Evolutionary conservation across 192 early-diverging fungal genomes (phyloP).

Genomic region (Coemansia sp.): DNA sequence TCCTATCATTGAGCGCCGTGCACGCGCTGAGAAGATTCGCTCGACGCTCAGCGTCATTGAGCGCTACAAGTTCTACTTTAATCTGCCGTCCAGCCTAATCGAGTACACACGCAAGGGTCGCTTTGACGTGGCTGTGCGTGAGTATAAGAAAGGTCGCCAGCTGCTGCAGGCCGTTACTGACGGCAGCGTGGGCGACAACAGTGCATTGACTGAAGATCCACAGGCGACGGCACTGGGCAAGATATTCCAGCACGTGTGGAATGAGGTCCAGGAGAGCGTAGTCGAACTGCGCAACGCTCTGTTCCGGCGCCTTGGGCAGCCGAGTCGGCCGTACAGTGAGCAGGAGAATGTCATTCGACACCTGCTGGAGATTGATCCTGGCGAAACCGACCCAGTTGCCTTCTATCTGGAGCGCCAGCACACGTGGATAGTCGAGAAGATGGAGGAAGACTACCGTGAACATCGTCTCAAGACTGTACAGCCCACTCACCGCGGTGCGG

Average conservation of each 20-base stretch:
- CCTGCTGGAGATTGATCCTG: slow-evolving; percentile 56
- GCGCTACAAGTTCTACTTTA: slow-evolving; percentile 96
- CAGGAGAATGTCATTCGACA: slow-evolving; percentile 87
- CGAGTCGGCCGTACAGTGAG: slow-evolving; percentile 75
- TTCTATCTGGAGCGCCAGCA: slow-evolving; percentile 87
- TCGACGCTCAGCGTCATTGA: slow-evolving; percentile 88
- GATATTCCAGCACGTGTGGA: slow-evolving; percentile 96
- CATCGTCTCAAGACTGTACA: slow-evolving; percentile 52
- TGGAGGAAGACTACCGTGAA: slow-evolving; percentile 65
- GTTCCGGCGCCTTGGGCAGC: slow-evolving; percentile 71
- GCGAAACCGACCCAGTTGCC: slow-evolving; percentile 83
- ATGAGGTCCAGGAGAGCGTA: slow-evolving; percentile 83
- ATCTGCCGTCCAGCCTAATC: slow-evolving; percentile 82
- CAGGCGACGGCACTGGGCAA: slow-evolving; percentile 52
- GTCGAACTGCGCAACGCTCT: slow-evolving; percentile 68
- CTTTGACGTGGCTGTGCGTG: slow-evolving; percentile 86
- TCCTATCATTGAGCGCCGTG: slow-evolving; percentile 80
- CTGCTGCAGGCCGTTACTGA: slow-evolving; percentile 63
- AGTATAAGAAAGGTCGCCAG: slow-evolving; percentile 94
- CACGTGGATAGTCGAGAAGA: slow-evolving; percentile 75
- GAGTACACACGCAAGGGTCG: slow-evolving; percentile 83
- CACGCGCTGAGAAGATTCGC: slow-evolving; percentile 86
- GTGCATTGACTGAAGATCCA: slow-evolving; percentile 13
- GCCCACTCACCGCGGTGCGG: slow-evolving; percentile 4
- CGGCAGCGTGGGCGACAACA: slow-evolving; percentile 17